These are phyloP conservation scores for Neofusicoccum sp. DNA, from an alignment of 2,329 filamentous ascomycete genomes.

Conservation along the genomic window DNA sequence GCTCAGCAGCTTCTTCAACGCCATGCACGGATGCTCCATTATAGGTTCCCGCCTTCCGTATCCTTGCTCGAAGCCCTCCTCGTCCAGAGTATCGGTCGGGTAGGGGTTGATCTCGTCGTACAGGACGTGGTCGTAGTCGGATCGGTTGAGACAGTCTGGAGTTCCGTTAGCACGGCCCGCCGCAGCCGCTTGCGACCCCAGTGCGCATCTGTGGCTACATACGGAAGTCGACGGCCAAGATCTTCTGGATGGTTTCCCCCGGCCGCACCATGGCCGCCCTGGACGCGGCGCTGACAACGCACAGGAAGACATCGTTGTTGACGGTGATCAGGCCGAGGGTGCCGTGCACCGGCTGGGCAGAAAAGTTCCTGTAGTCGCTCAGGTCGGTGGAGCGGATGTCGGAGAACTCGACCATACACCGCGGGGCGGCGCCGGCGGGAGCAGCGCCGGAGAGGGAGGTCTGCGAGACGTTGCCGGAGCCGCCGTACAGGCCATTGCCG, in stretches of 20 bases:
- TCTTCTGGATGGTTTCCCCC: constrained; percentile 86
- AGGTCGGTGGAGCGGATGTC: constrained; percentile 66
- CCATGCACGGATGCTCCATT: constrained; percentile 85
- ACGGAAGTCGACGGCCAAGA: constrained; percentile 83
- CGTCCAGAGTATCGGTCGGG: constrained; percentile 55
- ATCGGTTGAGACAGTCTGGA: constrained; percentile 80
- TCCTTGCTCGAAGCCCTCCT: constrained; percentile 56
- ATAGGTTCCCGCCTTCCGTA: constrained; percentile 66
- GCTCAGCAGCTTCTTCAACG: constrained; percentile 86
- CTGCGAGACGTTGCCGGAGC: constrained; percentile 60
- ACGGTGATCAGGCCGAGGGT: constrained; percentile 87
- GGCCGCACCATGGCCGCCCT: constrained; percentile 81
- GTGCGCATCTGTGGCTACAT: constrained; percentile 26
- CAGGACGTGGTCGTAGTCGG: constrained; percentile 79
- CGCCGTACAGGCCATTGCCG: constrained; percentile 29
- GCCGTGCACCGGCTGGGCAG: constrained; percentile 74
- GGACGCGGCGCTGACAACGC: constrained; percentile 78
- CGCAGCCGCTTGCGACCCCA: too few relatives aligned
- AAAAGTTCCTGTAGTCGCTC: constrained; percentile 72
- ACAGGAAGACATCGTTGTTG: constrained; percentile 83
- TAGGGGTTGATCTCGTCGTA: constrained; percentile 61
- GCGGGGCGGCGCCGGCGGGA: constrained; percentile 47
- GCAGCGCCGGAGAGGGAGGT: constrained; percentile 50
- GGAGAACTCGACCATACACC: constrained; percentile 88
- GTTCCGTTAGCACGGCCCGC: not conserved